phyloP scores from a whole-genome alignment of 192 early-diverging fungal species.

The Chytriomyces confervae region DNA sequence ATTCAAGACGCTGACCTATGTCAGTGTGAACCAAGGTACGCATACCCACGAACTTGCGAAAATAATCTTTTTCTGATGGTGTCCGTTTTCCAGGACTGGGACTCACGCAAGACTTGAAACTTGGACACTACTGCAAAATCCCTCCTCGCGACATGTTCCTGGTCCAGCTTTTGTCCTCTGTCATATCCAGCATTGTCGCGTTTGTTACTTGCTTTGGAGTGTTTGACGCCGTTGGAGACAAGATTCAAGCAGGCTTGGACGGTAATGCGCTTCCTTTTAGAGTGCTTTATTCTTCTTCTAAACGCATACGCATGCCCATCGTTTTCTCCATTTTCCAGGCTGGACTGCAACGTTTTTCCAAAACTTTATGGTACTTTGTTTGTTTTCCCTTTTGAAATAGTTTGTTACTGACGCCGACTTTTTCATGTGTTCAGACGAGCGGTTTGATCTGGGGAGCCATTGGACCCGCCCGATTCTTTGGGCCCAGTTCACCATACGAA shows the following conservation, averaged over 20 bases:
- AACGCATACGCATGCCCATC: too few relatives aligned
- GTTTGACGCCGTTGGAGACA: constrained; percentile 11
- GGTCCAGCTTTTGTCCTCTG: constrained; percentile 57
- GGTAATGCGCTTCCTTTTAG: neutral
- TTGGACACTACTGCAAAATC: constrained; percentile 75
- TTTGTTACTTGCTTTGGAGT: constrained; percentile 42
- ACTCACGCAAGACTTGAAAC: constrained; percentile 72
- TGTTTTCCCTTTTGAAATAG: constrained; percentile 32
- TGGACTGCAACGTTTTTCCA: constrained; percentile 39
- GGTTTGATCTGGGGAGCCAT: constrained; percentile 61
- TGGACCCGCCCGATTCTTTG: constrained; percentile 67
- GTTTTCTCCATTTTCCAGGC: neutral
- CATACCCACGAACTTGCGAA: neutral
- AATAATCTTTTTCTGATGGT: too few relatives aligned
- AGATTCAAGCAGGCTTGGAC: constrained; percentile 21
- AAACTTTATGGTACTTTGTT: constrained; percentile 58
- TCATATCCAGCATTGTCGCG: constrained; percentile 51
- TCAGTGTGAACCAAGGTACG: constrained; percentile 71
- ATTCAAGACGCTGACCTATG: constrained; percentile 86
- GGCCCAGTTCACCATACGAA: constrained; percentile 33
- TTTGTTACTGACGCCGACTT: neutral
- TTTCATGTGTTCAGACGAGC: constrained; percentile 20
- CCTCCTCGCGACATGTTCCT: constrained; percentile 66
- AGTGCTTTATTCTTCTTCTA: too few relatives aligned
- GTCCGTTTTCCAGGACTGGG: constrained; percentile 48